Conservation (phyloP, 257 asterid genomes). For the Solanum peruvianum region DNA sequence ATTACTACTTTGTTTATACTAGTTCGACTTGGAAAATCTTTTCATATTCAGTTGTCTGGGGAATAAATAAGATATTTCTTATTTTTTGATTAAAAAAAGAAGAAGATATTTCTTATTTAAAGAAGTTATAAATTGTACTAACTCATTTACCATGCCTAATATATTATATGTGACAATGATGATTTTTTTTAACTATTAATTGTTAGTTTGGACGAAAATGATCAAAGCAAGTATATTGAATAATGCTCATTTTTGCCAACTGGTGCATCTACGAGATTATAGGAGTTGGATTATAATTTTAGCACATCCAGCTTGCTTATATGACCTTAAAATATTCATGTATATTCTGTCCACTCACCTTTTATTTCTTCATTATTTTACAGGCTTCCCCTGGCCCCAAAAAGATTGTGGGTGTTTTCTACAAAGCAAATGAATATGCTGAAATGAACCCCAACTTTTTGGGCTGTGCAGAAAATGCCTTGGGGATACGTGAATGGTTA, state of each 20-base stretch:
- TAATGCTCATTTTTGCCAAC: background rate
- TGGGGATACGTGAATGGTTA: constrained; percentile 92
- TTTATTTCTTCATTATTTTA: background rate
- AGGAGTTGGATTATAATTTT: background rate
- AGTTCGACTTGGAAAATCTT: background rate
- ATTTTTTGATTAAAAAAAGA: background rate
- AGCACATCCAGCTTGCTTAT: background rate
- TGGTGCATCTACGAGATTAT: background rate
- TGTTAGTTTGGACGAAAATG: background rate
- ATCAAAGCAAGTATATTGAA: background rate
- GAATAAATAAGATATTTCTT: background rate
- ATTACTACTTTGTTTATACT: background rate
- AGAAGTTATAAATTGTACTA: background rate
- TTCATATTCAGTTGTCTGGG: background rate
- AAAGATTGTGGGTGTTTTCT: constrained; percentile 95
- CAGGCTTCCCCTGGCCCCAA: constrained; percentile 90
- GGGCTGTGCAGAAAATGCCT: constrained; percentile 78
- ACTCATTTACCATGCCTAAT: background rate
- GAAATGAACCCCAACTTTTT: constrained; percentile 78
- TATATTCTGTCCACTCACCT: background rate
- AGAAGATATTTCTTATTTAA: background rate
- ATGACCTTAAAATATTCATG: background rate
- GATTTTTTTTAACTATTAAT: background rate
- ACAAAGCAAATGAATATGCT: constrained; percentile 84
- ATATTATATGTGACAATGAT: background rate